These are phyloP conservation scores for Dictyostelium purpureum DNA, from an alignment of 78 protist genomes.

Conservation along the genomic window DNA sequence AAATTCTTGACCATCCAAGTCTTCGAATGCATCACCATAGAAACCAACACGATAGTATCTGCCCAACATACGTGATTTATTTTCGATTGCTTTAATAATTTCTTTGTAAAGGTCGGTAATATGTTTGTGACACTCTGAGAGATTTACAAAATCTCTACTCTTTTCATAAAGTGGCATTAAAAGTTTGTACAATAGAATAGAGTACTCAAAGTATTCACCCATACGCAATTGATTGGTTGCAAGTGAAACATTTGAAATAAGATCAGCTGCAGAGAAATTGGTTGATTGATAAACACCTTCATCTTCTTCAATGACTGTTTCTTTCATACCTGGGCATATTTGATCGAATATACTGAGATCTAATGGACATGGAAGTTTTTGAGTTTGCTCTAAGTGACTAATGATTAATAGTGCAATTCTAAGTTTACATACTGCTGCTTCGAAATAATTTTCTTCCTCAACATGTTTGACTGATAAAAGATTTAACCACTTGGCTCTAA, in stretches of 20 bases:
- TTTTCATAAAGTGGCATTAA: conserved; percentile 42
- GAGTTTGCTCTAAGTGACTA: conserved; percentile 27
- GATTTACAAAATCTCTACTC: neutral
- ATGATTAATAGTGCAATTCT: conserved; percentile 32
- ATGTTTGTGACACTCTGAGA: conserved; percentile 40
- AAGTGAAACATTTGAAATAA: neutral
- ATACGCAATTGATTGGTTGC: conserved; percentile 38
- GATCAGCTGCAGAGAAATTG: conserved; percentile 15
- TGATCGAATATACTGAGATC: neutral
- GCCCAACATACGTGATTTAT: conserved; percentile 50
- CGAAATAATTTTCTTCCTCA: conserved; percentile 35
- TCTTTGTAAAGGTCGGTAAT: conserved; percentile 32
- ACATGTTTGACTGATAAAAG: conserved; percentile 21
- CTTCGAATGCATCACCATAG: conserved; percentile 71
- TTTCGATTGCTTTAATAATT: conserved; percentile 33
- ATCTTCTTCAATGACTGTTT: conserved; percentile 55
- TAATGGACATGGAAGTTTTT: conserved; percentile 25
- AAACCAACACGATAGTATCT: conserved; percentile 78
- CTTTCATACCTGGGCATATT: conserved; percentile 17
- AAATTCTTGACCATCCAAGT: conserved; percentile 63
- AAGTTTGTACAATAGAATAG: conserved; percentile 33
- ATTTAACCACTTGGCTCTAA: conserved; percentile 72
- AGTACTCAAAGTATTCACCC: conserved; percentile 49
- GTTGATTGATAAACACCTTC: conserved; percentile 60
- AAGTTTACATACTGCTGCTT: conserved; percentile 42